Conservation (phyloP, 192 early-diverging fungal genomes). For the Jimgerdemannia flammicorona region DNA sequence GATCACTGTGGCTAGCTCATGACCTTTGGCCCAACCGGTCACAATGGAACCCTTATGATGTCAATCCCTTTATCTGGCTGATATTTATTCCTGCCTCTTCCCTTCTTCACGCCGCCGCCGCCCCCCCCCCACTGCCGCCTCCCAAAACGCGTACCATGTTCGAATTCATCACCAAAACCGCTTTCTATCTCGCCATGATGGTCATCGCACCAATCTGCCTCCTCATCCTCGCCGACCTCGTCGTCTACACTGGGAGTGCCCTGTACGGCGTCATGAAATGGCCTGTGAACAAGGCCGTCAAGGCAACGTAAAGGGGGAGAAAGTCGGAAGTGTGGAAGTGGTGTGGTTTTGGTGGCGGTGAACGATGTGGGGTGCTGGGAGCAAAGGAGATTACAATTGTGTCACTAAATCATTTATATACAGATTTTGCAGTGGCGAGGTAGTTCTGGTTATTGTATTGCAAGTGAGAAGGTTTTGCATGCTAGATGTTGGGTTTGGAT, state of each 20-base stretch:
- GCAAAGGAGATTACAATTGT: no score
- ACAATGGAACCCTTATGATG: neutral
- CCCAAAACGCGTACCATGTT: neutral
- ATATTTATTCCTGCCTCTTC: neutral
- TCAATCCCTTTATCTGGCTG: neutral
- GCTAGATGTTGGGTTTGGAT: no score
- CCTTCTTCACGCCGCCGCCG: neutral
- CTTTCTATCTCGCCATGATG: neutral
- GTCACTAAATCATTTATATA: no score
- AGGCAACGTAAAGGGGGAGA: neutral
- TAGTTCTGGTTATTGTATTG: no score
- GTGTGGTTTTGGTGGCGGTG: no score
- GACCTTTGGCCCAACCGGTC: no score
- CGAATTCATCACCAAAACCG: neutral
- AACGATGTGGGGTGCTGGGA: no score
- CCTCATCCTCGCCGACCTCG: neutral
- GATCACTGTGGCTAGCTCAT: no score
- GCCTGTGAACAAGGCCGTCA: neutral
- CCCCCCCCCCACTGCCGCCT: no score
- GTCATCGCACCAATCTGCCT: neutral
- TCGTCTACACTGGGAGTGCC: neutral
- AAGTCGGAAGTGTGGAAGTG: neutral
- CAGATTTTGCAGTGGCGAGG: no score
- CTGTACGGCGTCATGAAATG: neutral
- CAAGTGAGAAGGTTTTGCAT: no score